Evolutionary conservation across 148 eudicot species (phyloP), one percentile per base, ranked within the genome.

Genomic region (Talinum fruticosum): DNA sequence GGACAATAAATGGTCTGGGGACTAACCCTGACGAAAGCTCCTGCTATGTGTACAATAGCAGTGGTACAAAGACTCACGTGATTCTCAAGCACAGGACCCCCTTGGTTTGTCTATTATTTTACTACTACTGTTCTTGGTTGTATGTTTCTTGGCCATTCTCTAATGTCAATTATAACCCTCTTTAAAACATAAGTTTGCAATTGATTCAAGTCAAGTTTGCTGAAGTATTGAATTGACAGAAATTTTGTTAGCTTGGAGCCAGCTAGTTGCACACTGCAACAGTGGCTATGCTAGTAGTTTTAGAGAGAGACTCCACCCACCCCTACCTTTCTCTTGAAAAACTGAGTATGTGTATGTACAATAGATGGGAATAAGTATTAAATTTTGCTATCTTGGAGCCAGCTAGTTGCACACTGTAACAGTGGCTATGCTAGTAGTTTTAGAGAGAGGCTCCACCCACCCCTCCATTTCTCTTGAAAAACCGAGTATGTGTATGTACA

Each of bases 41-140:
- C 33, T 95, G 97, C 73, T 82, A 76, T 83, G 89, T 91, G 54
- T 90, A 87, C 75, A 75, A 93, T 73, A 79, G 51, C 68, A 74
- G 72, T 70, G 92, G 94, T 54, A 69, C 73, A 65, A 87, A 93
- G 83, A 93, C 97, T 70, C 99, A 95, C 75, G 83, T 87, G 87
- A 85, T 95, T 83, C 95, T 95, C 90, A 95, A 91, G 89, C 99
- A 92, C 80, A 87, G 97, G 81, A 95, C 99, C 12, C 82, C 94
- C 69, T 79, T 95, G 99, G 99, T 95, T 78, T 38, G 96, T 86
- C 34, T 75, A 71, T 51, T 73, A 73, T 75, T 54, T 71, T 41
- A 23, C 76, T n/a, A 38, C 35, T 32, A 51, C 62, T 24, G 59
- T 78, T 68, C 49, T 79, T 54, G 10, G 32, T 28, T 37, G 2